Evolutionary conservation across 1,284 basidiomycete genomes (phyloP), one percentile per base, ranked within the genome.

Genomic region (Porogramme epimiltina): DNA sequence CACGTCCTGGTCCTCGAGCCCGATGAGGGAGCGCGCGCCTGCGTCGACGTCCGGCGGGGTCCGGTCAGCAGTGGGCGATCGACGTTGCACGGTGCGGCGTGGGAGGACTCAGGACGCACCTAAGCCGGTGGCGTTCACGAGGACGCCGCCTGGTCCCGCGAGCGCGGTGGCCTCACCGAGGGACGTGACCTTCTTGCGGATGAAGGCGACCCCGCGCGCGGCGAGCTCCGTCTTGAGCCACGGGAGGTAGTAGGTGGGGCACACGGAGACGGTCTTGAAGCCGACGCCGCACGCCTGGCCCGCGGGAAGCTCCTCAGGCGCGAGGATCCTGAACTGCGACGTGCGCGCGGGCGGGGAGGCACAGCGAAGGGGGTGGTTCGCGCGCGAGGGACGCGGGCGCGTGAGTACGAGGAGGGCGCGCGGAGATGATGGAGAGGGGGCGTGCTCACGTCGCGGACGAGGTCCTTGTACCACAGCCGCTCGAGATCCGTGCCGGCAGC

Each of bases 1-100:
- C 20, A 94, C 78, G 16, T 73, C 70, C 47, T 76, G 73, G 65
- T 93, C 89, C 58, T 91, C 83, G 2, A 95, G 84, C 3, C 91
- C 93, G n/a, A 89, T 81, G 11, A 95, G 74, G 16, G 80, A 80
- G 11, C 83, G 76, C 10, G 91, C 82, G 11, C 89, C 89, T 63
- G 82, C 60, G 31, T 40, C 20, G 55, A 19, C 26, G 22, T 22
- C n/a, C n/a, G n/a, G n/a, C n/a, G n/a, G 33, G 19, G 10, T n/a
- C 23, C 20, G 18, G 44, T 22, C 6, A 31, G 13, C 28, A 31
- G 44, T n/a, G n/a, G n/a, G n/a, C n/a, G n/a, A n/a, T n/a, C n/a
- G n/a, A n/a, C n/a, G n/a, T n/a, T n/a, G n/a, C n/a, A n/a, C n/a
- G n/a, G n/a, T n/a, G n/a, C n/a, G n/a, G n/a, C n/a, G n/a, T n/a